Base-by-base conservation (phyloP, 352 stramenopile species). In the Pythium aquatile region DNA sequence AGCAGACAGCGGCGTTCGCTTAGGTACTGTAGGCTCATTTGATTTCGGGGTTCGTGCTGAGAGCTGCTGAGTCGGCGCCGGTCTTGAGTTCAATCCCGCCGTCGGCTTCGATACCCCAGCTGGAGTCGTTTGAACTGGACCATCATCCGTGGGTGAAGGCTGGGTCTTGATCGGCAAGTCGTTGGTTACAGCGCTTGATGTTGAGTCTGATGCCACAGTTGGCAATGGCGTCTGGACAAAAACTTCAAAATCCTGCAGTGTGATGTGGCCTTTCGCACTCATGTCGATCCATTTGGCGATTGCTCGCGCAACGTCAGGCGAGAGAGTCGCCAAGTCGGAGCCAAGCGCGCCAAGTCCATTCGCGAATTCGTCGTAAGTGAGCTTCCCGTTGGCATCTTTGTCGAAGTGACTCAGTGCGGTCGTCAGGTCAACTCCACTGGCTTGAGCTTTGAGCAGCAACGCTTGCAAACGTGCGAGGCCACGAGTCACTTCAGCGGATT, bases 381-480 rank as follows among this genome's bases (percentile, higher is more conserved):
- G 58, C 9, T 71, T 51, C 3, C 81, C 82, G 14, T 80, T 87
- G 10, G 73, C 68, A 51, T 90, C 75, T 57, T 81, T 86, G 68
- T 96, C 87, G 55, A 96, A 94, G 63, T 93, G 83, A n/a, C 70
- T 65, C 51, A 96, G 92, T 4, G 80, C 78, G 7, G 74, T 60
- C 10, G 77, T 63, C 1, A 92, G 58, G 32, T 78, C 60, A 32
- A 92, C 78, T 1, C 74, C 81, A n/a, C 72, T 70, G 14, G 69
- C 65, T 49, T 79, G 65, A 8, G 83, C 82, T 17, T 58, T 72
- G n/a, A 66, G 29, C 2, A 95, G 58, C 13, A 93, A 40, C 1
- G 65, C 68, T 3, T 79, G 81, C 1, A 95, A 65, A 26, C 81
- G 77, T 8, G 58, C 49, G 14, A 91, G 53, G 7, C 69, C 69